These are phyloP conservation scores for Alternaria dauci DNA, from an alignment of 2,329 filamentous ascomycete genomes.

Conservation along the genomic window DNA sequence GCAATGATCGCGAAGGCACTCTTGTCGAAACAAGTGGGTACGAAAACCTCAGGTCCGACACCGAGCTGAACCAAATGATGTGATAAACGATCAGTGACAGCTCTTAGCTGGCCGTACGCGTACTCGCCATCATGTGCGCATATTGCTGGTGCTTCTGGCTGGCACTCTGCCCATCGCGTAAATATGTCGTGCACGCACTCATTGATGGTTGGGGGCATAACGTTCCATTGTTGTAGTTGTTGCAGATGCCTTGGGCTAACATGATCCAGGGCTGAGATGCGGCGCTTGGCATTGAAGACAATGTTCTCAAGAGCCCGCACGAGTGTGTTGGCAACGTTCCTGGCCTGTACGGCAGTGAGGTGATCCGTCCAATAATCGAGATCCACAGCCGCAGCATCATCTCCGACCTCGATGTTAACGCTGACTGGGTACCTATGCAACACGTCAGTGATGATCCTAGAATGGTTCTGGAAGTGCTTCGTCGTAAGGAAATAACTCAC, in stretches of 20 bases:
- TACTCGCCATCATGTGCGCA: slow-evolving; percentile 46
- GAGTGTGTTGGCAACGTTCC: slow-evolving; percentile 45
- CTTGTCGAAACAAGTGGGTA: slow-evolving; percentile 53
- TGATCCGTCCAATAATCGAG: slow-evolving; percentile 48
- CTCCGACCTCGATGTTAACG: slow-evolving; percentile 58
- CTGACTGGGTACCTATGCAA: slow-evolving; percentile 52
- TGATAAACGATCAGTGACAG: slow-evolving; percentile 36
- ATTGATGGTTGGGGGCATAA: slow-evolving; percentile 41
- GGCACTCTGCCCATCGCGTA: slow-evolving; percentile 29
- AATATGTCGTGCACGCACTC: slow-evolving; percentile 46
- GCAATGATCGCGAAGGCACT: slow-evolving; percentile 48
- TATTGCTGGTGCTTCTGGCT: slow-evolving; percentile 43
- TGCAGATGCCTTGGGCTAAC: slow-evolving; percentile 50
- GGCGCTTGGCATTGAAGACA: slow-evolving; percentile 45
- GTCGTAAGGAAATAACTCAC: slow-evolving; percentile 4
- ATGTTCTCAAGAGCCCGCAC: slow-evolving; percentile 47
- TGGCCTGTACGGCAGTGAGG: slow-evolving; percentile 42
- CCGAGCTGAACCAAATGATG: slow-evolving; percentile 42
- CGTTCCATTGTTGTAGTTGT: slow-evolving; percentile 42
- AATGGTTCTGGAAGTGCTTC: neutral
- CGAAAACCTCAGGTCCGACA: slow-evolving; percentile 42
- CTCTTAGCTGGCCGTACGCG: slow-evolving; percentile 44
- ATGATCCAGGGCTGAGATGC: slow-evolving; percentile 47
- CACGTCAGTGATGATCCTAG: neutral
- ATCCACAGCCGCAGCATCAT: slow-evolving; percentile 44